Conservation (phyloP, 306 rosid genomes). For the Gleditsia sinensis region DNA sequence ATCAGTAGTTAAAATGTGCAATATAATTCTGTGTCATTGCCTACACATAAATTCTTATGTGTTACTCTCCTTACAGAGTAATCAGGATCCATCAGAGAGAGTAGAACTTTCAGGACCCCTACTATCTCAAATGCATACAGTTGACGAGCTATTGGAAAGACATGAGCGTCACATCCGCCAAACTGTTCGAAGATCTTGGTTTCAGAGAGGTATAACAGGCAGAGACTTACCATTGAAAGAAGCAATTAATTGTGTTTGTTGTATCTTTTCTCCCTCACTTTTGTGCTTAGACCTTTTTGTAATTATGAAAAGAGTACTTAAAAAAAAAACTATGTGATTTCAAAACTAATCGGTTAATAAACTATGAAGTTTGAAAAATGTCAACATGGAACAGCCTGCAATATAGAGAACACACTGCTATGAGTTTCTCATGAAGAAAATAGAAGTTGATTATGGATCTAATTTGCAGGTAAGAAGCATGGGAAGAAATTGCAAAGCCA, state of each 20-base stretch:
- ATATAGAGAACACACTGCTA: too few relatives aligned
- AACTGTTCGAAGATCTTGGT: slow-evolving; percentile 81
- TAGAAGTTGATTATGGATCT: too few relatives aligned
- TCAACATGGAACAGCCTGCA: too few relatives aligned
- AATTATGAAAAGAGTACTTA: not conserved
- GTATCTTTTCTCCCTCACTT: not conserved
- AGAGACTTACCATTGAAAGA: slow-evolving; percentile 11
- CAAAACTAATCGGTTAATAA: not conserved
- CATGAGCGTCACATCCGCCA: slow-evolving; percentile 88
- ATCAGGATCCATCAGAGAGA: slow-evolving; percentile 76
- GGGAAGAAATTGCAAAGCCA: slow-evolving; percentile 43
- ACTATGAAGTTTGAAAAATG: not conserved
- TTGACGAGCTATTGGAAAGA: slow-evolving; percentile 90
- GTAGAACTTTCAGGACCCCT: slow-evolving; percentile 96
- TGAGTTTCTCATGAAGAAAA: too few relatives aligned
- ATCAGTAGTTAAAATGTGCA: slow-evolving; percentile 6
- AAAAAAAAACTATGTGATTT: slow-evolving; percentile 11
- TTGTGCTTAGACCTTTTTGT: slow-evolving; percentile 13
- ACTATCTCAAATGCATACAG: slow-evolving; percentile 78
- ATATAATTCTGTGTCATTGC: slow-evolving; percentile 9
- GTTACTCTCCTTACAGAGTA: slow-evolving; percentile 53
- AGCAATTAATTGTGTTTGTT: not conserved
- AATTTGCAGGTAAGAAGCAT: slow-evolving; percentile 61
- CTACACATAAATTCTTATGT: slow-evolving; percentile 12
- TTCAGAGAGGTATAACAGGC: slow-evolving; percentile 70